Evolutionary conservation across 306 rosid species (phyloP), one percentile per base, ranked within the genome.

Genomic region (Fragaria iinumae): DNA sequence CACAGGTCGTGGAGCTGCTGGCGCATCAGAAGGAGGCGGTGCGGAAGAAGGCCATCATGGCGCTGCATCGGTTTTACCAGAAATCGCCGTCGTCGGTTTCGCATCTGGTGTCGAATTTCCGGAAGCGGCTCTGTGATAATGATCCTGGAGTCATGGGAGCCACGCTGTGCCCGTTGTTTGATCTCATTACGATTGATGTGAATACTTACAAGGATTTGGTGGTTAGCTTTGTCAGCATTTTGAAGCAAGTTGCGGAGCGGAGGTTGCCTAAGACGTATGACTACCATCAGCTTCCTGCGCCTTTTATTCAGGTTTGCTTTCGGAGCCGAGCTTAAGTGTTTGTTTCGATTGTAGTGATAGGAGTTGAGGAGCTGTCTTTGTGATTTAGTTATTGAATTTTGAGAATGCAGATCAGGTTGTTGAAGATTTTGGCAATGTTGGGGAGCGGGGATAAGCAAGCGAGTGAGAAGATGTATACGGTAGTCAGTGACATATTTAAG

Each of bases 61-160:
- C 97, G 5, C 89, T 96, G 0, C 99, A 96, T 56, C 92, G 99
- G 1, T 96, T 92, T 67, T 78, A 92, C 67, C 93, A 79, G 76
- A 92, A 88, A 80, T 91, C 98, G 0, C 90, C 98, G 0, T 85
- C 93, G 2, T 88, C 98, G 0, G 91, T 96, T 25, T 88, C 93
- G 3, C 99, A 96, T 75, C 85, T 96, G 67, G 16, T 91, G 4
- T 62, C 96, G 0, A 81, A 89, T 86, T 92, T 96, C 64, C 84
- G 96, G 4, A 92, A 96, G 86, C 79, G 91, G 16, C 80, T 96
- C 53, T 89, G 97, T 48, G 99, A 96, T 80, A 92, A 87, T 27
- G 99, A 96, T 66, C 99, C 99, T 8, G 98, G 98, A 2, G 97
- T 96, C 5, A 96, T 96, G 99, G 97, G 97, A 50, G 97, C 98